phyloP scores from a whole-genome alignment of 306 rosid species.

The apple (Malus domestica) region DNA sequence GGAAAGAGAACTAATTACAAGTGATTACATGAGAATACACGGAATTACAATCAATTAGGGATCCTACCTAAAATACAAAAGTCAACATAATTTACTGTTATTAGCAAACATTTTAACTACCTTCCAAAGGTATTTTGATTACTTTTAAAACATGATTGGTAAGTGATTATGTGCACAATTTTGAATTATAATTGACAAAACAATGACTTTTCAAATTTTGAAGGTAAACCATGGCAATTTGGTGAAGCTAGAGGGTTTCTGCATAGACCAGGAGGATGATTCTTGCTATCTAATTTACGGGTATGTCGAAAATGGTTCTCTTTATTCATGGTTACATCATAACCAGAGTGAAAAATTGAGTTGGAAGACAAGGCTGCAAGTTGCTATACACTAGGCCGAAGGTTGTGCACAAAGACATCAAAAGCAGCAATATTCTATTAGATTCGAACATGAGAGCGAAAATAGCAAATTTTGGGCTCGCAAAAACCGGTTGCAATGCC shows the following conservation, averaged over 20 bases:
- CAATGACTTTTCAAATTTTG: constrained; percentile 4
- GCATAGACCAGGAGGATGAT: constrained; percentile 65
- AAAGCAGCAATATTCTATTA: constrained; percentile 82
- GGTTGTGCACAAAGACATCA: constrained; percentile 94
- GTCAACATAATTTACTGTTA: not conserved
- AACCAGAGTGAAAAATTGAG: constrained; percentile 27
- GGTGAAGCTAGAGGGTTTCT: constrained; percentile 90
- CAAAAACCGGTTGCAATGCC: constrained; percentile 84
- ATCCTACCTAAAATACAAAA: too few relatives aligned
- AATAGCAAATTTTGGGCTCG: constrained; percentile 86
- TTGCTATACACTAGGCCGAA: constrained; percentile 83
- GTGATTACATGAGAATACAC: too few relatives aligned
- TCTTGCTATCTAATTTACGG: constrained; percentile 79
- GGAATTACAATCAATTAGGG: too few relatives aligned
- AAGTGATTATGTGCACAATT: not conserved
- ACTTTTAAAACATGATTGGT: not conserved
- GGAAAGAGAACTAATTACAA: too few relatives aligned
- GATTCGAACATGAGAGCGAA: constrained; percentile 81
- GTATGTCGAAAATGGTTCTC: constrained; percentile 78
- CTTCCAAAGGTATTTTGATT: not conserved
- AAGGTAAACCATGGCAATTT: constrained; percentile 95
- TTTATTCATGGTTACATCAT: constrained; percentile 64
- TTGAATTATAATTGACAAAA: constrained; percentile 4
- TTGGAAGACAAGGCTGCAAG: constrained; percentile 63
- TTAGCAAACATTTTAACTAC: not conserved